A percentile compares a stretch with the other conserved stretches of the same genome.
phyloP scores from a whole-genome alignment of 108 stramenopile species.

The Thalassiosira profunda region DNA sequence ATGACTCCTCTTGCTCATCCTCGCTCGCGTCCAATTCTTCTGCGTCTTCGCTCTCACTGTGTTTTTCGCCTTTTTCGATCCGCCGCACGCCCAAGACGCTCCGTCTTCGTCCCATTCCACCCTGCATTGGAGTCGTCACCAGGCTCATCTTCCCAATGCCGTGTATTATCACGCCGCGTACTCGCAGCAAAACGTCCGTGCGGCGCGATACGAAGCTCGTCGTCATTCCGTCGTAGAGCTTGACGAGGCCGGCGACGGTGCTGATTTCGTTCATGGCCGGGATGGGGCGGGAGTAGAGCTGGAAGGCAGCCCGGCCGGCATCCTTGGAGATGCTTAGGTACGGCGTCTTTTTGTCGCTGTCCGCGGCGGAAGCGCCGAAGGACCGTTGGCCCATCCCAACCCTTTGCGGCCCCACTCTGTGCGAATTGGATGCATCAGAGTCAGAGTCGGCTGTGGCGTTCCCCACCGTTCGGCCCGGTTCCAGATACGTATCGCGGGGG shows the following conservation, averaged over 20 bases:
- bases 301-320: constrained; percentile 71
- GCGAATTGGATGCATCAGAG: neutral
- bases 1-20: constrained; percentile 6
- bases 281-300: constrained; percentile 74
- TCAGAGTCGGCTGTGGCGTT: constrained; percentile 19
- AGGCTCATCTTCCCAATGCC: constrained; percentile 73
- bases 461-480: neutral
- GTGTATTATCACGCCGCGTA: constrained; percentile 77
- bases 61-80: neutral
- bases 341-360: neutral
- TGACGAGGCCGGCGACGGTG: constrained; percentile 85
- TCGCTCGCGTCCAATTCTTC: neutral
- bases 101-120: neutral
- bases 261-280: constrained; percentile 82
- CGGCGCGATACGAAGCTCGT: constrained; percentile 64
- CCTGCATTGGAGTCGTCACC: constrained; percentile 45
- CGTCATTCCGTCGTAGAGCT: constrained; percentile 72
- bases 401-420: neutral
- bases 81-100: constrained; percentile 27
- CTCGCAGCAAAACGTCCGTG: constrained; percentile 66
- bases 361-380: neutral
- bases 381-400: neutral
- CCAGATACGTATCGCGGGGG: constrained; percentile 45
- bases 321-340: constrained; percentile 52
- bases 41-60: neutral